Percentiles rank a stretch among this genome's conserved stretches.
Conservation (phyloP, 1,284 basidiomycete species). For the Austroboletus novae-zelandiae region DNA sequence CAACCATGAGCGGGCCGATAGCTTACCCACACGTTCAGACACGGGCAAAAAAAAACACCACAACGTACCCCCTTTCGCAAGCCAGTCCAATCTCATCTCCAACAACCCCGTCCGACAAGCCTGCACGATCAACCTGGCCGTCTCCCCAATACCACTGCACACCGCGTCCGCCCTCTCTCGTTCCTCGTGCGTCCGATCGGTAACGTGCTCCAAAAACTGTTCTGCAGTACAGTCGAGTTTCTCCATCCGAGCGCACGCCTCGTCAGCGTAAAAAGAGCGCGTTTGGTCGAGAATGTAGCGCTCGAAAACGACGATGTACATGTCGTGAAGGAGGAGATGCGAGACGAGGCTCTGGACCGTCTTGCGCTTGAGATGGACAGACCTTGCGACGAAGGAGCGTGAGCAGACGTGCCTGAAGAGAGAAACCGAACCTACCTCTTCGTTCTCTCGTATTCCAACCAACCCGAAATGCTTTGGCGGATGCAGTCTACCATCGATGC, state of each 20-base stretch:
- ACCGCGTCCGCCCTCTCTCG: conserved; percentile 49
- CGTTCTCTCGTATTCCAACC: conserved; percentile 57
- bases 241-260: conserved; percentile 43
- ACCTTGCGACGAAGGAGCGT: conserved; percentile 18
- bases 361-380: conserved; percentile 32
- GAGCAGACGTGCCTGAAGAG: not conserved
- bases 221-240: conserved; percentile 44
- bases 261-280: conserved; percentile 48
- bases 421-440: conserved; percentile 40
- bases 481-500: conserved; percentile 45
- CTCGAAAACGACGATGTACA: conserved; percentile 56
- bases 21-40: conserved; percentile 38
- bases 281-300: conserved; percentile 50
- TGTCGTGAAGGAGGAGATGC: conserved; percentile 52
- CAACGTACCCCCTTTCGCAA: conserved; percentile 53
- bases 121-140: conserved; percentile 44
- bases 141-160: conserved; percentile 42
- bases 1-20: conserved; percentile 56
- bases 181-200: conserved; percentile 54
- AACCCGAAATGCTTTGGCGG: conserved; percentile 48
- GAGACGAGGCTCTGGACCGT: conserved; percentile 48
- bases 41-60: not conserved
- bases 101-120: conserved; percentile 54
- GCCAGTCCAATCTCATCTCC: conserved; percentile 51
- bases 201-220: conserved; percentile 54